These are phyloP conservation scores for Mucor indicus DNA, from an alignment of 371 early-diverging fungal species.

Conservation along the genomic window DNA sequence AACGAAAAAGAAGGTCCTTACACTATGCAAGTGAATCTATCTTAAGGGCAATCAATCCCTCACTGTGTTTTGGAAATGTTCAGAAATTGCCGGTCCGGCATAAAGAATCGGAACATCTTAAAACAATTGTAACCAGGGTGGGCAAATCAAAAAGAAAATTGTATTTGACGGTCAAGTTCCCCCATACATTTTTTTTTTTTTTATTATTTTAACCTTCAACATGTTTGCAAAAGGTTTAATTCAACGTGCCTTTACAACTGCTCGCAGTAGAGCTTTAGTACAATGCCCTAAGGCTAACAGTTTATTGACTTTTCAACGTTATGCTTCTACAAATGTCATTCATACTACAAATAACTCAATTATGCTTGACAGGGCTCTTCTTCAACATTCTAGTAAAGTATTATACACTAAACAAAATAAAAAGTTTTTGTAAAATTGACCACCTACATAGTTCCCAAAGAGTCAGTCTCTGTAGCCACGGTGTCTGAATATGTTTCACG, in stretches of 20 bases:
- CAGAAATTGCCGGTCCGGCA: background rate
- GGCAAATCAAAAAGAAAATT: background rate
- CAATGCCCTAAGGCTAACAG: background rate
- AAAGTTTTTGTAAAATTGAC: background rate
- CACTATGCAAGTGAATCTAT: constrained; percentile 8
- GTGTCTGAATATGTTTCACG: constrained; percentile 35
- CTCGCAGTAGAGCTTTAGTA: background rate
- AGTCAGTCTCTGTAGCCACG: constrained; percentile 11
- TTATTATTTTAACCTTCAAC: background rate
- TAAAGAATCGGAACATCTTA: background rate
- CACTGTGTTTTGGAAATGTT: background rate
- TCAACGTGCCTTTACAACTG: constrained; percentile 11
- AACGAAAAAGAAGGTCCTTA: constrained; percentile 24
- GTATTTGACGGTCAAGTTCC: no score
- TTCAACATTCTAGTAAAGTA: constrained; percentile 2
- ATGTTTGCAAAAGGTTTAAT: constrained; percentile 14
- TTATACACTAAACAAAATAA: background rate
- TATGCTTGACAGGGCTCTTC: constrained; percentile 14
- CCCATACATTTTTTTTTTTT: background rate
- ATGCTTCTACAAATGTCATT: constrained; percentile 9
- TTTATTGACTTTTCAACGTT: constrained; percentile 3
- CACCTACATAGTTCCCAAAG: constrained; percentile 10
- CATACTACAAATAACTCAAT: background rate
- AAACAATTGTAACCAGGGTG: constrained; percentile 10
- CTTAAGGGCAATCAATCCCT: constrained; percentile 2